Conservation (phyloP, 163 green algal genomes). For the Coccomyxa subellipsoidea region DNA sequence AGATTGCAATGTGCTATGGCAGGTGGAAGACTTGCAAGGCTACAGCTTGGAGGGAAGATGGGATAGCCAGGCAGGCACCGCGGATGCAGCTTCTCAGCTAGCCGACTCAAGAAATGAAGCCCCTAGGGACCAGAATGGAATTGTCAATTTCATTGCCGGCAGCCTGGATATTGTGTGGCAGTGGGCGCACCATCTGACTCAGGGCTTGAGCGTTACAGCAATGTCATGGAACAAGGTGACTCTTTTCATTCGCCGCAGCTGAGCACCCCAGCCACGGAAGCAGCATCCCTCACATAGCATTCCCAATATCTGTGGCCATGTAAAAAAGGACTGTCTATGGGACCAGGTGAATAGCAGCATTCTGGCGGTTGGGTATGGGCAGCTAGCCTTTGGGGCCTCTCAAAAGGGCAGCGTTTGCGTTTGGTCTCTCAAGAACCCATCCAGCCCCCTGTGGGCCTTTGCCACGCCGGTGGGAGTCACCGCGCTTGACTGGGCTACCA, state of each 20-base stretch:
- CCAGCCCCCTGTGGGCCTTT: constrained; percentile 68
- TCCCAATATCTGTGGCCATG: too few species aligned
- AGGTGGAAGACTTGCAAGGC: too few species aligned
- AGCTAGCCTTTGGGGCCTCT: constrained; percentile 17
- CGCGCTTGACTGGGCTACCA: constrained; percentile 71
- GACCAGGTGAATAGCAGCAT: constrained; percentile 49
- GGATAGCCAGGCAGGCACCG: too few species aligned
- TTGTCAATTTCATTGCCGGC: not conserved
- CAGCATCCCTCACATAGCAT: too few species aligned
- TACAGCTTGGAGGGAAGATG: too few species aligned
- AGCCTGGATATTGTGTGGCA: not conserved
- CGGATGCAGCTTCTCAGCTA: too few species aligned
- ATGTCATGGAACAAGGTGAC: not conserved
- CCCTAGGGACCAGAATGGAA: too few species aligned
- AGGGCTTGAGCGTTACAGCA: not conserved
- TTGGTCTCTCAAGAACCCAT: constrained; percentile 77
- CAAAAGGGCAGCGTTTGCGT: constrained; percentile 62
- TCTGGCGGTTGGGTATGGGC: constrained; percentile 77
- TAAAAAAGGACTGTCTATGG: not conserved
- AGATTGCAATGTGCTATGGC: too few species aligned
- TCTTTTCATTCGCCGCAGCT: too few species aligned
- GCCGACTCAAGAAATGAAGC: not conserved
- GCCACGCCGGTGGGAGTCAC: constrained; percentile 65
- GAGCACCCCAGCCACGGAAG: too few species aligned
- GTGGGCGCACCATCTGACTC: not conserved